phyloP scores from a whole-genome alignment of 148 eudicot genomes.

The Arbutus unedo region DNA sequence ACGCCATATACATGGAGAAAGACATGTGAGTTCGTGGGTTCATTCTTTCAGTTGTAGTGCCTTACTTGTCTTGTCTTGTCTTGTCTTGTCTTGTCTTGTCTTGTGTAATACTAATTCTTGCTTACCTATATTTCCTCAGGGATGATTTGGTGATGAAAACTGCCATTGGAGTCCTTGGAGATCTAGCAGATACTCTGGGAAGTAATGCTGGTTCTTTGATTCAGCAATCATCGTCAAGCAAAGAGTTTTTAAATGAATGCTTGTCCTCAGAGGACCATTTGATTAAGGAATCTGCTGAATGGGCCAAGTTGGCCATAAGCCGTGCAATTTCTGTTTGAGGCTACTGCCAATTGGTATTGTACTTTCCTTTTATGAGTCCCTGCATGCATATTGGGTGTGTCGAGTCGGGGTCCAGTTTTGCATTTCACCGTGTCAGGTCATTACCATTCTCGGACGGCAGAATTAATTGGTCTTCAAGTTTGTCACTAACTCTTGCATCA shows the following conservation, averaged over 20 bases:
- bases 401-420: conserved; percentile 58
- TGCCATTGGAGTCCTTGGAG: conserved; percentile 95
- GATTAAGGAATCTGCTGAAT: conserved; percentile 95
- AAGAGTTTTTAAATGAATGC: conserved; percentile 77
- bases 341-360: conserved; percentile 37
- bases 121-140: conserved; percentile 38
- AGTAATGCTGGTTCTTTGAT: conserved; percentile 71
- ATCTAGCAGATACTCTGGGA: conserved; percentile 92
- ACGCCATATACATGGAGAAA: conserved; percentile 79
- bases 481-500: conserved; percentile 56
- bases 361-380: conserved; percentile 52
- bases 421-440: conserved; percentile 61
- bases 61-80: not conserved
- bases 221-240: conserved; percentile 79
- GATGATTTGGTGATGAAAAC: conserved; percentile 90
- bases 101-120: conserved; percentile 1
- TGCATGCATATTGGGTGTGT: conserved; percentile 77
- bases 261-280: conserved; percentile 80
- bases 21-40: conserved; percentile 64
- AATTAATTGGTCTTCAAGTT: conserved; percentile 50
- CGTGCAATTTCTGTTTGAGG: conserved; percentile 74
- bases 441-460: conserved; percentile 60
- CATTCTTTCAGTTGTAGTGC: not conserved
- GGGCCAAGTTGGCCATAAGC: conserved; percentile 84
- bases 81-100: too few species aligned